Base-by-base conservation (phyloP, 1,284 basidiomycete species). In the Ustilago sp. region DNA sequence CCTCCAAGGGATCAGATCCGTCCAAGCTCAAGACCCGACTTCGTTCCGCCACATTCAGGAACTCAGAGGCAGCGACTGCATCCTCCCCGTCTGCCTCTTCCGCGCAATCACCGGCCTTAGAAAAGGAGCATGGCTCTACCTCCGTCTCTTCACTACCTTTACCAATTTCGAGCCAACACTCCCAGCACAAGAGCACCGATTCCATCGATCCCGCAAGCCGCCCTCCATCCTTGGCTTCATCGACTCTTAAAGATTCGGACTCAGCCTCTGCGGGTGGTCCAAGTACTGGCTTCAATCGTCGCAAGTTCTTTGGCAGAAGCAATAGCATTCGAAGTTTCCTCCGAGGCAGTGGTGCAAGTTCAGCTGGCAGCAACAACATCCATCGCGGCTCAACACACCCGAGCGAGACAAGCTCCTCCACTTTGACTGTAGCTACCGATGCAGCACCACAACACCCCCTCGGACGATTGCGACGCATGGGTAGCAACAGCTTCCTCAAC, bases 401-500 rank as follows among this genome's bases (percentile, higher is more conserved):
- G 1, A 50, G 56, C 17, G 36, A 56, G 2, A 9, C 45, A 9
- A 41, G 31, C 8, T 43, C 55, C 9, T 19, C 41, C 7, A 35
- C 50, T 5, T 63, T 59, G 4, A 48, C 53, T 13, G 15, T 45
- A 28, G 43, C 48, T 38, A 28, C 66, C 3, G 8, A 28, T 28
- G 3, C 36, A n/a, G 34, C 54, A 19, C 35, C 43, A n/a, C 56
- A 56, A 12, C 62, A 52, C 4, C 48, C 65, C 13, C 71, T 60
- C n/a, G 68, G 74, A 17, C 53, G 75, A 8, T 56, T 79, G 32
- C 65, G 73, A 1, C 72, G 73, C 32, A 76, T 76, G 59, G 68
- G 73, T n/a, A 79, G 77, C 59, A 70, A 59, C 43, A 73, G 66
- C 51, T 69, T 76, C 41, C 67, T 79, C 41, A 75, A 69, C 31